phyloP scores from a whole-genome alignment of 805 yeast genomes.

The Yarrowia yakushimensis region DNA sequence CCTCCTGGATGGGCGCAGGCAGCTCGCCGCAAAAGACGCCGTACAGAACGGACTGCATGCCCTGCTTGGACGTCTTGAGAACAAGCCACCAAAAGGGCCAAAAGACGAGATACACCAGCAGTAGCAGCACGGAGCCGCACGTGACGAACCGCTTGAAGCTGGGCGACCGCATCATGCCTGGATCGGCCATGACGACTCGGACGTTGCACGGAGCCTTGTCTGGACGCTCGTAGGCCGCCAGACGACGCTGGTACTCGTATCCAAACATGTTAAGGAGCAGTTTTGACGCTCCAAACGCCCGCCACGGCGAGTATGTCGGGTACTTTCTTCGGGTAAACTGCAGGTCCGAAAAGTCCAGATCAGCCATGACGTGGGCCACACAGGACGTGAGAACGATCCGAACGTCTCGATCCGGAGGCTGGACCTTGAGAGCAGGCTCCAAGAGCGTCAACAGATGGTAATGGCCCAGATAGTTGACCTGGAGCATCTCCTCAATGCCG shows the following conservation, averaged over 20 bases:
- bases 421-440: conserved; percentile 79
- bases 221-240: conserved; percentile 57
- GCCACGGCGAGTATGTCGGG: conserved; percentile 63
- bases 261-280: conserved; percentile 70
- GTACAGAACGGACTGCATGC: conserved; percentile 72
- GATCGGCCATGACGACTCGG: conserved; percentile 73
- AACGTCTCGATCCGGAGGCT: conserved; percentile 94
- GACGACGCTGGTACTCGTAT: conserved; percentile 68
- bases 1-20: conserved; percentile 53
- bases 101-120: conserved; percentile 59
- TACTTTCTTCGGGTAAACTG: conserved; percentile 60
- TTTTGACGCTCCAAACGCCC: conserved; percentile 77
- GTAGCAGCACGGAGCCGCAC: conserved; percentile 65
- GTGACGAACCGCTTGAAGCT: conserved; percentile 74
- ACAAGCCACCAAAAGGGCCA: conserved; percentile 84
- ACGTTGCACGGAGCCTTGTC: conserved; percentile 68
- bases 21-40: conserved; percentile 71
- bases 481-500: conserved; percentile 84
- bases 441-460: conserved; percentile 75
- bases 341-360: conserved; percentile 57
- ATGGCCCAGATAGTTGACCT: conserved; percentile 76
- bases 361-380: conserved; percentile 69
- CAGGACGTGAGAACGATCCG: conserved; percentile 78
- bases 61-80: conserved; percentile 70
- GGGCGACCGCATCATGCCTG: conserved; percentile 88